These are phyloP conservation scores for Aspergillus sp. DNA, from an alignment of 2,329 filamentous ascomycete genomes.

Conservation along the genomic window DNA sequence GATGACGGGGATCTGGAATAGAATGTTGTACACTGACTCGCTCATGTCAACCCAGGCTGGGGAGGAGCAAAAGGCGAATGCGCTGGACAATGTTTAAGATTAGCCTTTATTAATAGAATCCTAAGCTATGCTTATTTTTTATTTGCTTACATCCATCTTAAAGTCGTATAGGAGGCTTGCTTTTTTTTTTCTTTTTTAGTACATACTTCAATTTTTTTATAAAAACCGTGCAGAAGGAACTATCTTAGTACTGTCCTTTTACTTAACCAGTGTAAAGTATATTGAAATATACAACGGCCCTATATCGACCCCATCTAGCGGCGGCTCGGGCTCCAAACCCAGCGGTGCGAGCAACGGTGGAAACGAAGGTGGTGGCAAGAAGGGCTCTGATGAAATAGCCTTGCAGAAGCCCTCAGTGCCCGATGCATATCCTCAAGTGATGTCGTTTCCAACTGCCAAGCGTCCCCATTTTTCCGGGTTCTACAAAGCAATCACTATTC, in stretches of 20 bases:
- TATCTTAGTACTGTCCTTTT: too few species aligned
- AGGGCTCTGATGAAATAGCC: constrained; percentile 63
- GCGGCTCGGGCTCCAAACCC: constrained; percentile 41
- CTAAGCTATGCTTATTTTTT: too few species aligned
- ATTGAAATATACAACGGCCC: too few species aligned
- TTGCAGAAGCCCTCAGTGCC: constrained; percentile 85
- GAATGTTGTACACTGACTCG: constrained; percentile 1
- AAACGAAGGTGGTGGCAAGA: constrained; percentile 63
- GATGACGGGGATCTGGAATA: neutral
- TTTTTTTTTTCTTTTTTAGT: too few species aligned
- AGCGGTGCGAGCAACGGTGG: constrained; percentile 51
- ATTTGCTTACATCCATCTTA: too few species aligned
- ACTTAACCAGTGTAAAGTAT: too few species aligned
- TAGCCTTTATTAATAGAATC: too few species aligned
- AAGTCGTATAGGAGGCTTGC: too few species aligned
- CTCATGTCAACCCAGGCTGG: constrained; percentile 3
- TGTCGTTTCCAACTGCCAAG: constrained; percentile 93
- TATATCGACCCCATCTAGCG: constrained; percentile 35
- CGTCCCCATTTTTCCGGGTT: constrained; percentile 94
- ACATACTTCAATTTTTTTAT: too few species aligned
- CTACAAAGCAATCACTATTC: constrained; percentile 97
- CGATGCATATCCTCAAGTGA: constrained; percentile 93
- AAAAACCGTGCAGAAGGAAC: too few species aligned
- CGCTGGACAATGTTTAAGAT: neutral
- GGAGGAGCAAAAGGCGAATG: constrained; percentile 4